phyloP scores from a whole-genome alignment of 2,329 filamentous ascomycete genomes.

The Fusarium sacchari region DNA sequence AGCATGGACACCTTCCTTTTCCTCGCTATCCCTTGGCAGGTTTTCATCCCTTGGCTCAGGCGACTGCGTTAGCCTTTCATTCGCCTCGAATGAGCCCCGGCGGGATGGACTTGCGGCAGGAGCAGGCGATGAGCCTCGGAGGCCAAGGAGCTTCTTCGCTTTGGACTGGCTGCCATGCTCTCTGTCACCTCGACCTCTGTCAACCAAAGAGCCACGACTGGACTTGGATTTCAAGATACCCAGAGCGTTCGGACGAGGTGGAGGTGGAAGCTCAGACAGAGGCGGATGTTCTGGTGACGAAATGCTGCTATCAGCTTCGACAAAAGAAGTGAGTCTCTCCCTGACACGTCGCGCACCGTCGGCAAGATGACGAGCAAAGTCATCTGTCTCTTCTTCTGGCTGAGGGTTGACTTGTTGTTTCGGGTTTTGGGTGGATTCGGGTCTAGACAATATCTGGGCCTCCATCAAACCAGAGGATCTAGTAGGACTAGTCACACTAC shows the following conservation, averaged over 20 bases:
- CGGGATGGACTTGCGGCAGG: constrained; percentile 53
- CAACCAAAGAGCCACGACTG: constrained; percentile 72
- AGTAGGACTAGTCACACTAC: constrained; percentile 35
- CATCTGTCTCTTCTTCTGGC: constrained; percentile 62
- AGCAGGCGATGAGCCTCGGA: constrained; percentile 59
- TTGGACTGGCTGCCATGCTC: constrained; percentile 59
- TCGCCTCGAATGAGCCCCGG: constrained; percentile 45
- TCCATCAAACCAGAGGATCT: constrained; percentile 35
- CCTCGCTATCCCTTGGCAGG: constrained; percentile 42
- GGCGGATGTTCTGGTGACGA: constrained; percentile 39
- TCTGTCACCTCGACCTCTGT: constrained; percentile 55
- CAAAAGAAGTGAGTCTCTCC: constrained; percentile 76
- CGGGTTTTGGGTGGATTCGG: constrained; percentile 15
- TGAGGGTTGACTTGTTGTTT: constrained; percentile 57
- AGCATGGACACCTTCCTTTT: constrained; percentile 56
- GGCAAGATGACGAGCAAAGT: constrained; percentile 78
- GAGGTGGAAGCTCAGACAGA: constrained; percentile 54
- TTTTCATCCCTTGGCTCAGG: constrained; percentile 34
- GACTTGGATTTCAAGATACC: constrained; percentile 73
- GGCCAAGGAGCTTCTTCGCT: constrained; percentile 69
- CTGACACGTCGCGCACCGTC: constrained; percentile 76
- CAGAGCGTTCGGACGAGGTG: constrained; percentile 64
- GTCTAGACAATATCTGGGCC: neutral
- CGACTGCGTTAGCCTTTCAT: constrained; percentile 26
- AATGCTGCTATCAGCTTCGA: constrained; percentile 66